Evolutionary conservation across 441 rosid genomes (phyloP).

Genomic region (Euphorbia schlechtendalii): DNA sequence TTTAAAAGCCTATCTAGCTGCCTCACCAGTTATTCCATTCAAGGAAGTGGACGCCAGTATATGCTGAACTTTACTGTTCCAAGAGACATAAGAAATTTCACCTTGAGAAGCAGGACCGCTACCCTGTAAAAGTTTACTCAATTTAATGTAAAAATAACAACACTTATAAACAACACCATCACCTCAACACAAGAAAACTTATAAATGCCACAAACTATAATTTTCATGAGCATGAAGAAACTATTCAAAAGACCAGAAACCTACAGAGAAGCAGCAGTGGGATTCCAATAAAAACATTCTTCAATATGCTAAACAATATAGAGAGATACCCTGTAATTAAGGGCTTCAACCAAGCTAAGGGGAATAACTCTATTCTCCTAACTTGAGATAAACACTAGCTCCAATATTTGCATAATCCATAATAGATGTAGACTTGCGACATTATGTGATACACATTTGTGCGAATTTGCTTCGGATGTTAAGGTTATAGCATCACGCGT

Average conservation of each 20-base stretch:
- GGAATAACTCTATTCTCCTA: not conserved
- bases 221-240: not conserved
- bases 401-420: not conserved
- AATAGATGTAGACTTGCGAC: not conserved
- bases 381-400: not conserved
- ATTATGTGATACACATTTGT: too few species aligned
- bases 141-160: not conserved
- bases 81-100: conserved; percentile 91
- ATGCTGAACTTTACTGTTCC: conserved; percentile 94
- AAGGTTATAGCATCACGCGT: too few species aligned
- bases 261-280: not conserved
- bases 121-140: conserved; percentile 48
- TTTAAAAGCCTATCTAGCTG: conserved; percentile 6
- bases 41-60: conserved; percentile 92
- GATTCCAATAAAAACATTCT: not conserved
- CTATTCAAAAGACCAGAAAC: not conserved
- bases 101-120: conserved; percentile 91
- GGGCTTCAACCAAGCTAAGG: not conserved
- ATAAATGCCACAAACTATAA: not conserved
- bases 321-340: not conserved
- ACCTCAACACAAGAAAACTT: not conserved
- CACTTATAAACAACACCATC: not conserved
- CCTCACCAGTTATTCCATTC: conserved; percentile 92
- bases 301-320: not conserved
- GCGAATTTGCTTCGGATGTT: too few species aligned